Evolutionary conservation across 169 alveolate species (phyloP).

Genomic region (Cryptosporidium ryanae): DNA sequence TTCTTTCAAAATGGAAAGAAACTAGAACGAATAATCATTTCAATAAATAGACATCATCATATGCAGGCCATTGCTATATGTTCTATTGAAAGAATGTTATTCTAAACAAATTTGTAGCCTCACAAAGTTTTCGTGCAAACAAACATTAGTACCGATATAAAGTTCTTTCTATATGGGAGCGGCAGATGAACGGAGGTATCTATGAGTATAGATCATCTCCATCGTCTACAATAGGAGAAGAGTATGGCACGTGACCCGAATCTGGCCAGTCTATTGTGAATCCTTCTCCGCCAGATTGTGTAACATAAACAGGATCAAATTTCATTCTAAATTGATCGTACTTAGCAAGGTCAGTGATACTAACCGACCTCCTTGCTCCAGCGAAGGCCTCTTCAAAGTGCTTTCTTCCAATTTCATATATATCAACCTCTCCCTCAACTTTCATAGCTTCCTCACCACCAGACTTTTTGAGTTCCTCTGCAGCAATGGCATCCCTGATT

Average conservation of each 20-base stretch:
- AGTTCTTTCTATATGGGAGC: neutral
- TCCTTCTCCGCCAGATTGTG: constrained; percentile 90
- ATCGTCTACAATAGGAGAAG: constrained; percentile 81
- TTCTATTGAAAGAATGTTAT: too few species aligned
- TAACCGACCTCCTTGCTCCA: constrained; percentile 97
- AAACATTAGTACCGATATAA: too few species aligned
- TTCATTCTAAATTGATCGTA: constrained; percentile 97
- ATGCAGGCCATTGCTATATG: too few species aligned
- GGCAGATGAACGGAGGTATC: neutral
- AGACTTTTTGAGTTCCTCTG: constrained; percentile 83
- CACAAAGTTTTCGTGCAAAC: too few species aligned
- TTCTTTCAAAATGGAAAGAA: too few species aligned
- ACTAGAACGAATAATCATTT: too few species aligned
- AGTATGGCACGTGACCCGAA: constrained; percentile 68
- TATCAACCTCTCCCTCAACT: constrained; percentile 83
- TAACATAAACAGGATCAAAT: constrained; percentile 97
- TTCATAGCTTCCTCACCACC: constrained; percentile 79
- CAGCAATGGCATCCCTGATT: constrained; percentile 96
- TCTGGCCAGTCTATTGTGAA: constrained; percentile 94
- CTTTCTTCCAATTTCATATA: constrained; percentile 94
- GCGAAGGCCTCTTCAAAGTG: constrained; percentile 99
- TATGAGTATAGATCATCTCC: constrained; percentile 83
- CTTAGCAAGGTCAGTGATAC: constrained; percentile 90
- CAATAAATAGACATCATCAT: too few species aligned
- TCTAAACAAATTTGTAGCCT: too few species aligned